Evolutionary conservation across 2,329 filamentous ascomycete genomes (phyloP).

Genomic region (Fusarium algeriense): DNA sequence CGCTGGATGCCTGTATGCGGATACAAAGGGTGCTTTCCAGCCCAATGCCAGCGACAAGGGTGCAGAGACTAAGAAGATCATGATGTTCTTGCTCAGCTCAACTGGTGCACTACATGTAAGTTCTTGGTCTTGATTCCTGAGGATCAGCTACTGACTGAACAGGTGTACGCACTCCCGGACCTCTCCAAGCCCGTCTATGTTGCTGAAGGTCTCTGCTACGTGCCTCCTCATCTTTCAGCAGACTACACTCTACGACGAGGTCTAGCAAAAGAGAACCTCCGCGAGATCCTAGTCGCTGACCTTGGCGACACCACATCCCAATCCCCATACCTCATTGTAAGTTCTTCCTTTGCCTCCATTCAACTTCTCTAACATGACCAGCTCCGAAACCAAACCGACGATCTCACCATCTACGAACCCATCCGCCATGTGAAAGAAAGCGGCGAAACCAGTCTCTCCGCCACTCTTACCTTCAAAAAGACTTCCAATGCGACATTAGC

Average conservation of each 20-base stretch:
- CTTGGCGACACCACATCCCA: conserved; percentile 80
- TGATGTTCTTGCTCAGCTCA: conserved; percentile 82
- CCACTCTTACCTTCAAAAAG: conserved; percentile 81
- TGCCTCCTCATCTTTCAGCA: conserved; percentile 80
- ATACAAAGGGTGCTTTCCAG: conserved; percentile 69
- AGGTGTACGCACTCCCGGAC: conserved; percentile 83
- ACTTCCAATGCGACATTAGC: conserved; percentile 76
- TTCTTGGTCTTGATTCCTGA: conserved; percentile 31
- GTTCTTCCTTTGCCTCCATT: conserved; percentile 45
- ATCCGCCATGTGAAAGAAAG: conserved; percentile 64
- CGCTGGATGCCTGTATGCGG: conserved; percentile 86
- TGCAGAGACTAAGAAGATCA: conserved; percentile 60
- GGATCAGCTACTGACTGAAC: conserved; percentile 16
- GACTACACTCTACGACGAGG: conserved; percentile 78
- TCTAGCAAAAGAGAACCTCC: conserved; percentile 77
- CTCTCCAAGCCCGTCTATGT: conserved; percentile 78
- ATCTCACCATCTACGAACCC: conserved; percentile 89
- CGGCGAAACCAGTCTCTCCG: conserved; percentile 58
- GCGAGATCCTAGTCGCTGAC: conserved; percentile 86
- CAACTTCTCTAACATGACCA: conserved; percentile 50
- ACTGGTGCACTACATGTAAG: conserved; percentile 81
- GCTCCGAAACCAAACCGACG: conserved; percentile 83
- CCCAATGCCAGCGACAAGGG: conserved; percentile 55
- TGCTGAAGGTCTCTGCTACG: conserved; percentile 80
- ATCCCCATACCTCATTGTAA: conserved; percentile 84